phyloP scores from a whole-genome alignment of 176 grass and related monocot genomes.

The Rhynchospora pubera region DNA sequence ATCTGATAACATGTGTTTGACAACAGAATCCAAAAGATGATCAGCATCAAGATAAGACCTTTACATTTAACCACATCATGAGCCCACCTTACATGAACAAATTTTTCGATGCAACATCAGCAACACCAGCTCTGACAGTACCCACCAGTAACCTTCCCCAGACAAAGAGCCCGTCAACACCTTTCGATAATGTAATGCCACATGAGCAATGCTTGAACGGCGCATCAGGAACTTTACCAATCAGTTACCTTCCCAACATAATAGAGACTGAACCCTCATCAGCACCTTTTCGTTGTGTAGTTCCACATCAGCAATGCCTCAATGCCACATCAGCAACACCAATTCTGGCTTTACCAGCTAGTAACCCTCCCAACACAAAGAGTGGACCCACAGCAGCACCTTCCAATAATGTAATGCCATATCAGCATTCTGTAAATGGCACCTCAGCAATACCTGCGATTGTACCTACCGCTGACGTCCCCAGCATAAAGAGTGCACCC shows the following conservation, averaged over 20 bases:
- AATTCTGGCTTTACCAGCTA: neutral
- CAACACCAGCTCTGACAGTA: neutral
- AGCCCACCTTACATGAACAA: neutral
- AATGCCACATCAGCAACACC: neutral
- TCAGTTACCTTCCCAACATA: neutral
- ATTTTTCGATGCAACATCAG: neutral
- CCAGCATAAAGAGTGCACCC: neutral
- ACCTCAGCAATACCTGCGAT: neutral
- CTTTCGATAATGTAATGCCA: neutral
- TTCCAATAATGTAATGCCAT: neutral
- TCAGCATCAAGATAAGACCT: neutral
- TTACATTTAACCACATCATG: neutral
- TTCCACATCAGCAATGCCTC: neutral
- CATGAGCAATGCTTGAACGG: neutral
- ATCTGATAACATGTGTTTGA: neutral
- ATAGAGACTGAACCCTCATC: neutral
- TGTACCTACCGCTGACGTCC: neutral
- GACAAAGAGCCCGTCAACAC: neutral
- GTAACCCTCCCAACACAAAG: neutral
- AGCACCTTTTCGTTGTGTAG: neutral
- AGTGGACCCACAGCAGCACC: neutral
- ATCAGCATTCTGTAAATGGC: neutral
- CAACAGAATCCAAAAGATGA: neutral
- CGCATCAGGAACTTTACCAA: neutral
- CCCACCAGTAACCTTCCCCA: neutral